These are phyloP conservation scores for Globisporangium yorkense DNA, from an alignment of 352 stramenopile genomes.

Conservation along the genomic window DNA sequence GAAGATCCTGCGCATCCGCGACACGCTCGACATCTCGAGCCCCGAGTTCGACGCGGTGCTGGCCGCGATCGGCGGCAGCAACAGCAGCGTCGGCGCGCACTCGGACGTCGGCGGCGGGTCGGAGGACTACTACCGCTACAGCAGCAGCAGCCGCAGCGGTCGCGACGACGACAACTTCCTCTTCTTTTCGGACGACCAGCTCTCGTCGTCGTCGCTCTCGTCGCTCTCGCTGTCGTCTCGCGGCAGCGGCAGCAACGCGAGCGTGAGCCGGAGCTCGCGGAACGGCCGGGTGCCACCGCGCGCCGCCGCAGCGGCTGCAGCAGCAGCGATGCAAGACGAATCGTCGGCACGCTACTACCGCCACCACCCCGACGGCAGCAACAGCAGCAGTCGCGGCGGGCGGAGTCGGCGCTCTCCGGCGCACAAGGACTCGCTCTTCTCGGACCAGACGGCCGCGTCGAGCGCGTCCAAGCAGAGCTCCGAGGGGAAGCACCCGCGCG, in stretches of 20 bases:
- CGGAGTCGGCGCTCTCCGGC: conserved; percentile 1
- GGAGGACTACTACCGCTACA: conserved; percentile 8
- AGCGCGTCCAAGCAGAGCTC: conserved; percentile 15
- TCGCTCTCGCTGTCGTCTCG: conserved; percentile 12
- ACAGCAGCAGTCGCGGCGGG: neutral
- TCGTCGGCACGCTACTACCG: neutral
- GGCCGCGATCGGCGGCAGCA: conserved; percentile 17
- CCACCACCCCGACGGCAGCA: conserved; percentile 1
- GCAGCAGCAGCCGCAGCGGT: neutral
- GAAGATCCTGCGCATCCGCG: conserved; percentile 41
- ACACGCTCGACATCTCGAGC: conserved; percentile 40
- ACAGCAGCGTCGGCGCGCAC: neutral
- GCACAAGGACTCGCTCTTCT: conserved; percentile 15
- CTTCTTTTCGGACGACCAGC: conserved; percentile 3
- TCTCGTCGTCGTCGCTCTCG: conserved; percentile 8
- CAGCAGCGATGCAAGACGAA: neutral
- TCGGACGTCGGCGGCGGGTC: conserved; percentile 3
- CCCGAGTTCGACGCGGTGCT: conserved; percentile 44
- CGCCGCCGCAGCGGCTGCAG: neutral
- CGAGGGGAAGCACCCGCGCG: conserved; percentile 2
- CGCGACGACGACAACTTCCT: conserved; percentile 3
- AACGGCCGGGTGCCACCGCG: neutral
- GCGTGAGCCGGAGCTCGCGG: neutral
- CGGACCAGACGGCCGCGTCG: conserved; percentile 12
- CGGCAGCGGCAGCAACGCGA: conserved; percentile 1